Evolutionary conservation across 768 basidiomycete genomes (phyloP), one percentile per base, ranked within the genome.

Genomic region (Astraeus odoratus): DNA sequence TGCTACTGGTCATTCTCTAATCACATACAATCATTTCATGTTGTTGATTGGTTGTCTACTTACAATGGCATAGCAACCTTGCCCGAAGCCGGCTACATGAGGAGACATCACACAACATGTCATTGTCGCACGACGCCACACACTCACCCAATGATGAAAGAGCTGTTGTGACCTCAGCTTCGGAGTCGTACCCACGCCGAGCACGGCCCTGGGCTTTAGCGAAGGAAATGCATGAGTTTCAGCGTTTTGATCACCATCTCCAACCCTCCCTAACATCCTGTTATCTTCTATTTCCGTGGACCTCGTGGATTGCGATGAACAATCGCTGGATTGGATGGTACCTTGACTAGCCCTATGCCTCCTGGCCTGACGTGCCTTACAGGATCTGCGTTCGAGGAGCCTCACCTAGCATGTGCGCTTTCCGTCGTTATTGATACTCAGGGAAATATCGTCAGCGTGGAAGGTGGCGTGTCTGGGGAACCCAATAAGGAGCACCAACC

Each of bases 381-480:
- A 0, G 95, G 97, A 1, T 86, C 90, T 0, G 73, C 90, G 1
- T 96, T 95, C 61, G 95, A 98, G 66, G 85, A 92, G 52, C 86
- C 89, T 0, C 71, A 95, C 6, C 75, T 93, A 43, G 80, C 86
- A 13, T 82, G 88, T 0, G 74, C 75, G 0, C 57, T 92, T 44
- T 78, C 81, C 1, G 61, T 93, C 25, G 67, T 83, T 1, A 49
- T 88, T 4, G 77, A 79, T 47, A 70, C n/a, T 15, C 42, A 54
- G 8, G 60, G 59, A 16, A 53, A 48, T 7, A 23, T 61, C 13
- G 38, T 62, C 20, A 31, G 53, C 8, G 40, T 60, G 5, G 59
- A 62, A 46, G 60, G 56, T 19, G 58, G 44, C 0, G 49, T 44
- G 8, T 42, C 53, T 35, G 57, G 60, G 20, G 58, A 57, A 23